Evolutionary conservation across 805 yeast species (phyloP).

Genomic region (Ogataea methylovora): DNA sequence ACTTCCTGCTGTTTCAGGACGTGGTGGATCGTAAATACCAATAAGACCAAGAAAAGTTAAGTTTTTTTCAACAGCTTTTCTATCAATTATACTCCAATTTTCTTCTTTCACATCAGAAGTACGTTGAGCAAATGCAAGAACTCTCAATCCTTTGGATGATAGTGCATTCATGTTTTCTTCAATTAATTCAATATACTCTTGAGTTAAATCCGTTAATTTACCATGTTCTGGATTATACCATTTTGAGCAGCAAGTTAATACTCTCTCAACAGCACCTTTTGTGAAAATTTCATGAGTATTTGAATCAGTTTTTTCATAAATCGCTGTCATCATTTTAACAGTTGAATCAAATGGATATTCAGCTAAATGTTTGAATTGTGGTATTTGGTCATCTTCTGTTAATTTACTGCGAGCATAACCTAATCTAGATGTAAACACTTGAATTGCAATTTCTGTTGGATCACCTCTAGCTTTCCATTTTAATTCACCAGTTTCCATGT

Average conservation of each 20-base stretch:
- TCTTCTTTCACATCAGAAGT: conserved; percentile 18
- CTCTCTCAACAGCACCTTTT: conserved; percentile 75
- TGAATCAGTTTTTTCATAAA: conserved; percentile 33
- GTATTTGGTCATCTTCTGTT: conserved; percentile 28
- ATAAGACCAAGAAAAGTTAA: conserved; percentile 59
- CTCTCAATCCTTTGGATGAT: conserved; percentile 63
- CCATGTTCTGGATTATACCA: conserved; percentile 39
- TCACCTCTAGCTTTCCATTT: conserved; percentile 81
- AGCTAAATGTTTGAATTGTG: conserved; percentile 40
- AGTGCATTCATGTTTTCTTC: conserved; percentile 51
- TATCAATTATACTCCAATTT: conserved; percentile 24
- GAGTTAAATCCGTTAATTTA: conserved; percentile 27
- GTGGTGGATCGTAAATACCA: conserved; percentile 78
- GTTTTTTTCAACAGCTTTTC: conserved; percentile 42
- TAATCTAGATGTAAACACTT: conserved; percentile 62
- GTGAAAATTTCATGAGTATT: conserved; percentile 31
- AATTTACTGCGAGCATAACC: conserved; percentile 38
- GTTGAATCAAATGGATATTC: conserved; percentile 76
- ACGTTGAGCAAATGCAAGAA: conserved; percentile 59
- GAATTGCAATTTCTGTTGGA: conserved; percentile 85
- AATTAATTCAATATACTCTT: conserved; percentile 32
- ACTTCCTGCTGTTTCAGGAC: conserved; percentile 58
- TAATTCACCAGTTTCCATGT: conserved; percentile 26
- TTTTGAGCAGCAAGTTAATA: conserved; percentile 44
- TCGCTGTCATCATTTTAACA: conserved; percentile 63